Evolutionary conservation across 306 rosid species (phyloP).

Genomic region (Parietaria judaica): DNA sequence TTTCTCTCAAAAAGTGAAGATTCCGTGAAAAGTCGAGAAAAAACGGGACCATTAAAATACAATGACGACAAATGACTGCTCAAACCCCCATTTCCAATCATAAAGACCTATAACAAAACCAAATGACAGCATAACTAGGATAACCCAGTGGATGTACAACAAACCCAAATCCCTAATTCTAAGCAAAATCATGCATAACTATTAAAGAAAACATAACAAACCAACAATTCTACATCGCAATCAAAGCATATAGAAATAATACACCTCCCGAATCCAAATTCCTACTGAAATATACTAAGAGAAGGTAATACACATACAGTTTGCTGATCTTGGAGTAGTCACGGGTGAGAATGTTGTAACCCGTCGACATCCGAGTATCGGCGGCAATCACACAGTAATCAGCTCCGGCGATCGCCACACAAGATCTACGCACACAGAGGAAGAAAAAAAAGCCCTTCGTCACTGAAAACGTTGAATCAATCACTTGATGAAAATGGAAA

Average conservation of each 20-base stretch:
- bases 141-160: no score
- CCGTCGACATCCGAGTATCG: slow-evolving; percentile 90
- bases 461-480: neutral
- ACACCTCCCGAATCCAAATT: neutral
- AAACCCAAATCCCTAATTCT: neutral
- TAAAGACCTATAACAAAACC: no score
- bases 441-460: neutral
- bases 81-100: no score
- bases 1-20: no score
- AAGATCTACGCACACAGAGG: slow-evolving; percentile 40
- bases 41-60: no score
- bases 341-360: slow-evolving; percentile 89
- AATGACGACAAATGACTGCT: no score
- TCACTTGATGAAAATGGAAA: neutral
- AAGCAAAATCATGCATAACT: no score
- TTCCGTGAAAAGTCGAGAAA: no score
- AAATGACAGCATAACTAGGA: no score
- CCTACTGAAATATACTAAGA: neutral
- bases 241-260: neutral
- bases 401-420: slow-evolving; percentile 93
- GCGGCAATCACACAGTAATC: slow-evolving; percentile 91
- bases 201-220: neutral
- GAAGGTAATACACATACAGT: slow-evolving; percentile 31
- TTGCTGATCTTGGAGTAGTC: slow-evolving; percentile 82
- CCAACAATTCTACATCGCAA: no score